Conservation (phyloP, 2,329 filamentous ascomycete species). For the Madurella mycetomatis region DNA sequence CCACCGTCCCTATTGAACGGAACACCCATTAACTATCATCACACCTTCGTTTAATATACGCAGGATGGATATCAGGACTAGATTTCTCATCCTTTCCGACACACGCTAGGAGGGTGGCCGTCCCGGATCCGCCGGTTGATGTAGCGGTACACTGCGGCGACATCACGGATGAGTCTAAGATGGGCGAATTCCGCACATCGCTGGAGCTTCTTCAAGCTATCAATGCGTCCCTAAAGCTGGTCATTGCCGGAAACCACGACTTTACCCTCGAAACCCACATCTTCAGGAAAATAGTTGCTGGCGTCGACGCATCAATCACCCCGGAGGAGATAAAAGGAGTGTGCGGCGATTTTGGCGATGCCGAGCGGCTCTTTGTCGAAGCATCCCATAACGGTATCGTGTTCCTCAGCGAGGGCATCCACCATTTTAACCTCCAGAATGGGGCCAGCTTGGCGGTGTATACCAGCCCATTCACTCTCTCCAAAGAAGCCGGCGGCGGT, state of each 20-base stretch:
- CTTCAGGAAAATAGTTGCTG: slow-evolving; percentile 28
- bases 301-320: slow-evolving; percentile 31
- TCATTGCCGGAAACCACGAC: slow-evolving; percentile 54
- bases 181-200: slow-evolving; percentile 2
- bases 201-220: slow-evolving; percentile 9
- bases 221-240: slow-evolving; percentile 39
- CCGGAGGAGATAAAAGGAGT: slow-evolving; percentile 3
- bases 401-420: slow-evolving; percentile 47
- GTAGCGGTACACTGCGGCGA: slow-evolving; percentile 52
- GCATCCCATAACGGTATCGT: slow-evolving; percentile 38
- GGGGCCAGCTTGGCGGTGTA: slow-evolving; percentile 47
- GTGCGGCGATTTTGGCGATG: slow-evolving; percentile 39
- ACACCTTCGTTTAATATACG: too few species aligned
- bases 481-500: slow-evolving; percentile 40
- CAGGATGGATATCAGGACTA: slow-evolving; percentile 31
- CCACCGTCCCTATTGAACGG: too few species aligned
- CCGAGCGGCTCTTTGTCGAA: slow-evolving; percentile 34
- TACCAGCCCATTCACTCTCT: slow-evolving; percentile 51
- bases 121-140: slow-evolving; percentile 34
- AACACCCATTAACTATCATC: too few species aligned
- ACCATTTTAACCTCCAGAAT: slow-evolving; percentile 45
- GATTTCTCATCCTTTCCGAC: slow-evolving; percentile 43
- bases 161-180: slow-evolving; percentile 33
- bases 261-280: slow-evolving; percentile 33
- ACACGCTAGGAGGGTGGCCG: slow-evolving; percentile 32